Percentiles rank a stretch among this genome's conserved stretches.
Evolutionary conservation across 2,329 filamentous ascomycete genomes (phyloP).

Genomic region (Xylaria sp.): DNA sequence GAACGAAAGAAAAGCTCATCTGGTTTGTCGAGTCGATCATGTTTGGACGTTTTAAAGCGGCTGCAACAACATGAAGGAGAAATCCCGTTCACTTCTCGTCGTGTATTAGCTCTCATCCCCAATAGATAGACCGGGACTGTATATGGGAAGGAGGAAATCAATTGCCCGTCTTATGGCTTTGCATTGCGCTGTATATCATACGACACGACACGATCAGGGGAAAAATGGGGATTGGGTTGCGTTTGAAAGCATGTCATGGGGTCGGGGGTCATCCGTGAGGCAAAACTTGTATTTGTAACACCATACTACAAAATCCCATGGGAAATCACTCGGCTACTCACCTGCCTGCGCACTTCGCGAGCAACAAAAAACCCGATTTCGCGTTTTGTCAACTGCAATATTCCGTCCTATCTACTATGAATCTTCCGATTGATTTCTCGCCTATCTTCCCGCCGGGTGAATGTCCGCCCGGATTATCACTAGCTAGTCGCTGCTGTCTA

Average conservation of each 20-base stretch:
- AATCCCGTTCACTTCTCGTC: neutral
- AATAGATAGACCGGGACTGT: too few relatives aligned
- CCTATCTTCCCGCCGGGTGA: too few relatives aligned
- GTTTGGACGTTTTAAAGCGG: neutral
- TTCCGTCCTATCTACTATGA: too few relatives aligned
- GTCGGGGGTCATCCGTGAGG: neutral
- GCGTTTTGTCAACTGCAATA: too few relatives aligned
- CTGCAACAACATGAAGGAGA: neutral
- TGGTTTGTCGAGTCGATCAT: neutral
- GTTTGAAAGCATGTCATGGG: neutral
- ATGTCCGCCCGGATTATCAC: too few relatives aligned
- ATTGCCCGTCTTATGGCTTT: neutral
- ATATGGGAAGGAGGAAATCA: too few relatives aligned
- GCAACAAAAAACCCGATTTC: too few relatives aligned
- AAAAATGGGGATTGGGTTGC: neutral
- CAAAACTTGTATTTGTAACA: conserved; percentile 9
- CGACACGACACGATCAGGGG: neutral
- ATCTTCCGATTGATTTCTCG: too few relatives aligned
- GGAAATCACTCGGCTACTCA: too few relatives aligned
- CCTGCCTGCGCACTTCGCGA: too few relatives aligned
- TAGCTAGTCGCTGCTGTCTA: too few relatives aligned
- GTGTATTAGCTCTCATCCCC: too few relatives aligned
- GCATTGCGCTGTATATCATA: neutral
- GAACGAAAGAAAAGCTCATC: neutral
- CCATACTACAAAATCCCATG: neutral